Conservation (phyloP, 371 early-diverging fungal species). For the Lichtheimia corymbifera region DNA sequence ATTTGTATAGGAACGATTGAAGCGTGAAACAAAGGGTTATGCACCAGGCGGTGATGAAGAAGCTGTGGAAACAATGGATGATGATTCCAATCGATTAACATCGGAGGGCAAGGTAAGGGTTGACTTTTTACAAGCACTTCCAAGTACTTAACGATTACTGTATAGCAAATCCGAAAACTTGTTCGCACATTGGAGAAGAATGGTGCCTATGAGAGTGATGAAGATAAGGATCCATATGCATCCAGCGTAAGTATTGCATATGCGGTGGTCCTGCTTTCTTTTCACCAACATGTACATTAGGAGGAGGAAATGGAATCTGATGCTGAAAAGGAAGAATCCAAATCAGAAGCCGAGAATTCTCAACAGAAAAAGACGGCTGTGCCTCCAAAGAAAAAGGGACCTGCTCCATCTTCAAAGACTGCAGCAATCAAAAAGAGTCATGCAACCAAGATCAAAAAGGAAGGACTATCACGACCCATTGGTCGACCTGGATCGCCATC, state of each 20-base stretch:
- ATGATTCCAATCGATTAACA: constrained; percentile 26
- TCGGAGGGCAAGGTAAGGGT: constrained; percentile 48
- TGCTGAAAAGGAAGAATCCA: constrained; percentile 46
- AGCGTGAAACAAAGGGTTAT: constrained; percentile 41
- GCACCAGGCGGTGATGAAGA: constrained; percentile 29
- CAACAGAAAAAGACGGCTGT: constrained; percentile 37
- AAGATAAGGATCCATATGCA: constrained; percentile 73
- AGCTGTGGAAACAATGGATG: constrained; percentile 26
- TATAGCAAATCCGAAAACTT: constrained; percentile 69
- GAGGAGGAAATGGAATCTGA: constrained; percentile 56
- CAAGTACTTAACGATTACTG: not conserved
- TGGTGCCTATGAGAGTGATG: constrained; percentile 72
- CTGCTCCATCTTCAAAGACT: constrained; percentile 28
- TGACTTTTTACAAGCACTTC: not conserved
- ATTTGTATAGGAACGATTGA: constrained; percentile 30
- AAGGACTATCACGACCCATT: constrained; percentile 44
- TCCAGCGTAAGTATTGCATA: constrained; percentile 51
- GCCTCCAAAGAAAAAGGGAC: constrained; percentile 39
- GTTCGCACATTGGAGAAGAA: constrained; percentile 75
- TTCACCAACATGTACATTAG: constrained; percentile 15
- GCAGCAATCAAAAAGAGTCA: constrained; percentile 34
- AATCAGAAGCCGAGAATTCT: constrained; percentile 35
- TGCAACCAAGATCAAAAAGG: constrained; percentile 52
- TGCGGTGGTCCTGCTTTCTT: no score
- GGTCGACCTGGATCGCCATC: constrained; percentile 53